Evolutionary conservation across 1,284 basidiomycete species (phyloP).

Genomic region (Cutaneotrichosporon cyanovorans): DNA sequence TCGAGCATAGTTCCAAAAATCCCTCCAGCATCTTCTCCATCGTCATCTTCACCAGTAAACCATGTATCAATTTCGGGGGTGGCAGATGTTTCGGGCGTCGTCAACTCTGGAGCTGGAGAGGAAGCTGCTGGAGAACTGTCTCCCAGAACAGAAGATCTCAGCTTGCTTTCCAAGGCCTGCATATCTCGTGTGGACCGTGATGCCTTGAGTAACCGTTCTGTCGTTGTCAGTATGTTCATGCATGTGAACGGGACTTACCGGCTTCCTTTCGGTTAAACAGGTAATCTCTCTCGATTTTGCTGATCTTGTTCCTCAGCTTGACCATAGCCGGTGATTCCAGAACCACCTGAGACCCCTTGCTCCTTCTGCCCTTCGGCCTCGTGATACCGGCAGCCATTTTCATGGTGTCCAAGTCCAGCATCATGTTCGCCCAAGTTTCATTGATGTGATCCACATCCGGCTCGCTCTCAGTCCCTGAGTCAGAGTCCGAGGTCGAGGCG

Average conservation of each 20-base stretch:
- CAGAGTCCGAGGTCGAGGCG: constrained; percentile 5
- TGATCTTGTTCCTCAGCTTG: constrained; percentile 53
- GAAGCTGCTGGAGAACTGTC: not conserved
- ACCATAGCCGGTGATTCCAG: constrained; percentile 47
- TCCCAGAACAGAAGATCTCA: constrained; percentile 46
- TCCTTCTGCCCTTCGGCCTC: constrained; percentile 37
- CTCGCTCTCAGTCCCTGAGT: constrained; percentile 44
- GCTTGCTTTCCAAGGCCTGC: constrained; percentile 51
- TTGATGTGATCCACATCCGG: constrained; percentile 53
- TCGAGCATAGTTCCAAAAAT: constrained; percentile 73
- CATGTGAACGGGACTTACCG: constrained; percentile 31
- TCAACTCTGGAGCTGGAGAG: not conserved
- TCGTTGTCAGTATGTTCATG: not conserved
- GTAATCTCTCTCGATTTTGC: constrained; percentile 58
- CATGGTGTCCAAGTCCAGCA: constrained; percentile 47
- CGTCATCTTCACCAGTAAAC: constrained; percentile 45
- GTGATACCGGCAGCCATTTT: constrained; percentile 15
- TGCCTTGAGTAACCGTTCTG: constrained; percentile 54
- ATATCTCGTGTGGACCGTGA: constrained; percentile 55
- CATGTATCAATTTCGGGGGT: not conserved
- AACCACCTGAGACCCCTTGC: constrained; percentile 26
- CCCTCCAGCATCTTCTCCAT: constrained; percentile 56
- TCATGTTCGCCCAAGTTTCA: constrained; percentile 48
- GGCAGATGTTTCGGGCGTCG: not conserved
- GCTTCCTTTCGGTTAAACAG: constrained; percentile 66